Evolutionary conservation across 2,329 filamentous ascomycete species (phyloP).

Genomic region (Beauveria asiatica): DNA sequence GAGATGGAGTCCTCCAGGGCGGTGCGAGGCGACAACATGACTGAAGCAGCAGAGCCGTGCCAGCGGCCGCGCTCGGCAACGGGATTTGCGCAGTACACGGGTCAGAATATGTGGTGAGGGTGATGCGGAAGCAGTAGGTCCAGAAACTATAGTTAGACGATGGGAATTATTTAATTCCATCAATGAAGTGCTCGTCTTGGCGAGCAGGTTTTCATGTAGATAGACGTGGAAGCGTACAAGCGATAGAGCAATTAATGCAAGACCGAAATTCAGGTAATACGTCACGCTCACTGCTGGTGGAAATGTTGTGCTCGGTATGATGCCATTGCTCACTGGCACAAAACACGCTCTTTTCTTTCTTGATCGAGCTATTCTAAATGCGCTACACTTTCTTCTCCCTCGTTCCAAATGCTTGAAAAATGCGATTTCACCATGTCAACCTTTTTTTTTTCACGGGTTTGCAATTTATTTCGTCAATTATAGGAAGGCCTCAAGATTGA

Average conservation of each 20-base stretch:
- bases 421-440: neutral
- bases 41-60: neutral
- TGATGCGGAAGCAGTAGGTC: neutral
- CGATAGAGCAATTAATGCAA: neutral
- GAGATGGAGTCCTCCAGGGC: neutral
- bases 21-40: neutral
- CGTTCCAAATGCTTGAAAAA: conserved; percentile 2
- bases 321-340: neutral
- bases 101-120: conserved; percentile 3
- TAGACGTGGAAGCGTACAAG: neutral
- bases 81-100: neutral
- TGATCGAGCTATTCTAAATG: conserved; percentile 2
- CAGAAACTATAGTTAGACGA: conserved; percentile 15
- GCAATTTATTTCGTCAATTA: conserved; percentile 31
- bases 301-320: neutral
- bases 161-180: too few species aligned
- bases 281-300: neutral
- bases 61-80: conserved; percentile 2
- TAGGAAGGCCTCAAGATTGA: conserved; percentile 91
- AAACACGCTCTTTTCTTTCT: conserved; percentile 10
- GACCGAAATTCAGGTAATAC: conserved; percentile 11
- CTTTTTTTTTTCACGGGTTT: conserved; percentile 10
- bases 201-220: neutral
- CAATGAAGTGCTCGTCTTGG: too few species aligned
- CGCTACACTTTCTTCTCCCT: conserved; percentile 4